These are phyloP conservation scores for Citrus reticulata DNA, from an alignment of 345 rosid genomes.

Conservation along the genomic window DNA sequence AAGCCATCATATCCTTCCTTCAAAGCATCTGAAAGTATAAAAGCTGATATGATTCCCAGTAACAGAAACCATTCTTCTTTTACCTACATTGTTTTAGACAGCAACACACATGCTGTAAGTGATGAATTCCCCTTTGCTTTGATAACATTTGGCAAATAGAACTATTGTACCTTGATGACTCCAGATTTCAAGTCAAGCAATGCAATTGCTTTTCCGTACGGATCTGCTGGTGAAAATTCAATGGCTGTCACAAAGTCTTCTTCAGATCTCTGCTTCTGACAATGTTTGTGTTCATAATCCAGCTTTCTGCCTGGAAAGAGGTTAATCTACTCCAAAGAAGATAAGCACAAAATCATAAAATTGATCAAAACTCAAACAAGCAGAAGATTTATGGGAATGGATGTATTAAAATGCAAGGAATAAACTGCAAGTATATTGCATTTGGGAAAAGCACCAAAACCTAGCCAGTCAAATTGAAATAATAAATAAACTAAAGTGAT, in stretches of 20 bases:
- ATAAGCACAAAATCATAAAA: conserved; percentile 6
- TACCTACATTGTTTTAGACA: conserved; percentile 45
- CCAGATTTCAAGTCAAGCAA: conserved; percentile 71
- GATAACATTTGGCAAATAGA: conserved; percentile 1
- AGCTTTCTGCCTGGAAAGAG: conserved; percentile 64
- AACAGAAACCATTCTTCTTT: conserved; percentile 61
- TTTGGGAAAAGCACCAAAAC: background rate
- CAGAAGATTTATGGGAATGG: background rate
- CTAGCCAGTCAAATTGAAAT: background rate
- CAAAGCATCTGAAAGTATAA: conserved; percentile 50
- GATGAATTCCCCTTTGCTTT: background rate
- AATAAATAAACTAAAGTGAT: background rate
- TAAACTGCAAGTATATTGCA: background rate
- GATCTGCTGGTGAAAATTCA: conserved; percentile 67
- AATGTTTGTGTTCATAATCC: conserved; percentile 59
- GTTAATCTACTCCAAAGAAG: conserved; percentile 51
- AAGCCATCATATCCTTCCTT: conserved; percentile 37
- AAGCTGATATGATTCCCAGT: conserved; percentile 53
- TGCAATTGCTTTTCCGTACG: conserved; percentile 85
- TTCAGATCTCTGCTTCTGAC: conserved; percentile 45
- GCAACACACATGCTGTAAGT: conserved; percentile 5
- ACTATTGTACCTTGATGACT: conserved; percentile 46
- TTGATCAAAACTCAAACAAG: background rate
- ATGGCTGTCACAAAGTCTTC: conserved; percentile 68
- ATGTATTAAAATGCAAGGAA: background rate